Conservation (phyloP, 108 stramenopile genomes). For the Nitzschia sp. region DNA sequence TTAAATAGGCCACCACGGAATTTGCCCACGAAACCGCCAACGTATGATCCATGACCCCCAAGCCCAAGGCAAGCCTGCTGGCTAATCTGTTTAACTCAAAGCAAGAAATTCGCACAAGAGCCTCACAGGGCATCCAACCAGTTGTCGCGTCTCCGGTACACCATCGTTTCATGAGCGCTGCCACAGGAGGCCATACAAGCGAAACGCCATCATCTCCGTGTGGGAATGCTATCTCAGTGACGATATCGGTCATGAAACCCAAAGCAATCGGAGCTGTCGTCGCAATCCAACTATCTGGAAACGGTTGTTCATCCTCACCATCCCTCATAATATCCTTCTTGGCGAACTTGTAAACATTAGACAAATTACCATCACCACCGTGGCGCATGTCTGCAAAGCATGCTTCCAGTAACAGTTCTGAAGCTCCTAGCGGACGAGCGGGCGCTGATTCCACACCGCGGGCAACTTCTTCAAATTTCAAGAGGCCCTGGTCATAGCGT, state of each 20-base stretch:
- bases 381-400: conserved; percentile 84
- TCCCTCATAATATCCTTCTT: conserved; percentile 43
- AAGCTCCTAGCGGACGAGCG: conserved; percentile 60
- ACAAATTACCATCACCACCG: conserved; percentile 82
- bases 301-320: conserved; percentile 56
- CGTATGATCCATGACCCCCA: conserved; percentile 29
- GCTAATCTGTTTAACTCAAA: conserved; percentile 60
- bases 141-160: conserved; percentile 44
- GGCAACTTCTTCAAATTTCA: conserved; percentile 55
- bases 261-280: conserved; percentile 80
- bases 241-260: conserved; percentile 74
- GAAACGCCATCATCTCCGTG: conserved; percentile 53
- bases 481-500: conserved; percentile 63
- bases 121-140: conserved; percentile 81
- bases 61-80: conserved; percentile 27
- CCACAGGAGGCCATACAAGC: conserved; percentile 57
- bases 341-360: conserved; percentile 65
- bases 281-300: conserved; percentile 88
- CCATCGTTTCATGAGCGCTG: conserved; percentile 53
- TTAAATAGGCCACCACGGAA: conserved; percentile 39
- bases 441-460: conserved; percentile 60
- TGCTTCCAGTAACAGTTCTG: conserved; percentile 83
- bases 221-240: conserved; percentile 44
- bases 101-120: conserved; percentile 70
- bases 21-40: conserved; percentile 47